Base-by-base conservation (phyloP, 2,329 filamentous ascomycete species). In the Neonectria ditissima region DNA sequence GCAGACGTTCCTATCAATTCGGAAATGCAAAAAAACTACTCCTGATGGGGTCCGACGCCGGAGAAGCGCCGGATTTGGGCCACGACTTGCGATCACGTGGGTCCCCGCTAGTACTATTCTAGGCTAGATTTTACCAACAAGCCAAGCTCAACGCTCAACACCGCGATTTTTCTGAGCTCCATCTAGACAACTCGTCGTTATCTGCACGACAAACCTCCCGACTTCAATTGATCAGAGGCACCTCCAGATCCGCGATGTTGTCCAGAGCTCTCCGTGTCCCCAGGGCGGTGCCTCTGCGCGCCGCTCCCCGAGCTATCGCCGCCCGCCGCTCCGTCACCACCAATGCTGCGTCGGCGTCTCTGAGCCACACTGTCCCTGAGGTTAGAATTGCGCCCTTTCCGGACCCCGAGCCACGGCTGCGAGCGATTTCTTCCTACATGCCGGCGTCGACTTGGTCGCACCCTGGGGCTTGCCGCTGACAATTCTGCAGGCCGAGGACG, bases 281-380 rank as follows among this genome's bases (percentile, higher is more conserved):
- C 76, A 85, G 87, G 79, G 85, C 87, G 75, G 84, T 77, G 73
- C 86, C 89, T 76, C 78, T 91, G 80, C 83, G 84, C 77, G 77
- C 81, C 57, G 76, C 79, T 62, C 77, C 84, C 65, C 75, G 80
- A 62, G 80, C 81, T 68, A 78, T 80, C 68, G 83, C 85, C 73
- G 84, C 89, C 79, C 89, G 95, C 79, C 89, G 95, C 79, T 88
- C 88, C 74, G 96, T 99, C 77, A 99, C 96, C 73, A 98, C 96
- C 72, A 91, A 98, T 83, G 96, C 96, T 71, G 96, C 96, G 72
- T 95, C 92, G 76, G 90, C 94, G 75, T 93, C 97, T 80, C 90
- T 94, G 75, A 93, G 95, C 80, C 92, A 92, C 85, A 85, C 89
- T 69, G 83, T 87, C 70, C 84, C 85, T 63, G 70, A 83, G 80